phyloP scores from a whole-genome alignment of 1,284 basidiomycete species.

The Tylopilus sp. region DNA sequence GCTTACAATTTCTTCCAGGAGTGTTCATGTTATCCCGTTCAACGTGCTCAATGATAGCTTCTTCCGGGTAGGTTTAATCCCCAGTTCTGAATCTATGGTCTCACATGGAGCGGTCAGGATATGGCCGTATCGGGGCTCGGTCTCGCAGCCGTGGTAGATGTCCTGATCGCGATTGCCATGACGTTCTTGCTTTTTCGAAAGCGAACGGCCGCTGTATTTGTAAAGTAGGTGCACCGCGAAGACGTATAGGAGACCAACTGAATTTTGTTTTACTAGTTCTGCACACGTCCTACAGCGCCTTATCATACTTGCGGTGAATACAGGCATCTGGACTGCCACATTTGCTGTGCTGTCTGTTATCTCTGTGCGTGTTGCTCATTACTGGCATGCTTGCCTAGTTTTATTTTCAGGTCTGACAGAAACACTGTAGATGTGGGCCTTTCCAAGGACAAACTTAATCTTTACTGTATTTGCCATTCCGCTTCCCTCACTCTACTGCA shows the following conservation, averaged over 20 bases:
- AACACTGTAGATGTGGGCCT: background rate
- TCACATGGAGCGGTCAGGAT: background rate
- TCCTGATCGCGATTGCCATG: slow-evolving; percentile 22
- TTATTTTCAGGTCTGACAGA: background rate
- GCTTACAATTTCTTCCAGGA: background rate
- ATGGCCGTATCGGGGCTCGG: background rate
- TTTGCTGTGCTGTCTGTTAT: slow-evolving; percentile 20
- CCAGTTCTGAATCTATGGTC: background rate
- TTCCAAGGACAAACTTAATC: background rate
- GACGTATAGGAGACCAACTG: background rate
- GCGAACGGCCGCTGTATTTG: background rate
- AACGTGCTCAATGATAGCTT: background rate
- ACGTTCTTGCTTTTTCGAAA: slow-evolving; percentile 17
- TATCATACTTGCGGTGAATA: slow-evolving; percentile 23
- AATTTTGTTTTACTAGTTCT: slow-evolving; percentile 12
- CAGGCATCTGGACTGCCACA: slow-evolving; percentile 25
- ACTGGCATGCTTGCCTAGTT: accelerated
- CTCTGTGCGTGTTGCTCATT: slow-evolving; percentile 17
- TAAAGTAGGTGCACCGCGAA: slow-evolving; percentile 15
- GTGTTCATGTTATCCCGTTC: background rate
- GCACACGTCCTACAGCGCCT: slow-evolving; percentile 21
- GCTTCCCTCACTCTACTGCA: slow-evolving; percentile 25
- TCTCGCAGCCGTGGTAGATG: slow-evolving; percentile 5
- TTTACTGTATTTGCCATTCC: slow-evolving; percentile 9
- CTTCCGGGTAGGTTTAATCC: slow-evolving; percentile 9